Evolutionary conservation across 139 green algal genomes (phyloP), one percentile per base, ranked within the genome.

Genomic region (Chlamydomonas incerta): DNA sequence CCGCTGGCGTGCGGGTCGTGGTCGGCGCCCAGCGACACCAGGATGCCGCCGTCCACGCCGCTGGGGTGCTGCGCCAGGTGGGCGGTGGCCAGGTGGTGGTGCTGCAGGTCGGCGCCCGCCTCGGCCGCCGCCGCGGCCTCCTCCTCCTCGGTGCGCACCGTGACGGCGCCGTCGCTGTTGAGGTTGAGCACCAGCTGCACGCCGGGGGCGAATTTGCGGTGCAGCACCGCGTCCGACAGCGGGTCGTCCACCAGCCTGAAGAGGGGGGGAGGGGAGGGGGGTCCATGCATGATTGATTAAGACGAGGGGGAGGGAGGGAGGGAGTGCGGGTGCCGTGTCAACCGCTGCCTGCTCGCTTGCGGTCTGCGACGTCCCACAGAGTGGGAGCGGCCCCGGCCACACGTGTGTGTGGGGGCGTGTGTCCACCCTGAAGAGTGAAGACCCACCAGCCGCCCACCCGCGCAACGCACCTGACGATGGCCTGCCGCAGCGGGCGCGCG

Each of bases 401-500:
- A n/a, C n/a, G n/a, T n/a, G n/a, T n/a, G n/a, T n/a, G n/a, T n/a
- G n/a, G n/a, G n/a, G n/a, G n/a, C n/a, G n/a, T n/a, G n/a, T n/a
- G n/a, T n/a, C n/a, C n/a, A n/a, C n/a, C n/a, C n/a, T n/a, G n/a
- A n/a, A n/a, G n/a, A n/a, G n/a, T n/a, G n/a, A n/a, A n/a, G n/a
- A n/a, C n/a, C n/a, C n/a, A n/a, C n/a, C n/a, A n/a, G n/a, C n/a
- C n/a, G n/a, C n/a, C n/a, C 41, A 50, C 41, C 41, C 41, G 8
- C 41, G 8, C 41, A 50, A 50, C 5, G 41, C 41, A 83, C 77
- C 77, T n/a, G 9, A 95, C 92, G 70, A 96, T 90, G 74, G 91
- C 94, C 63, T 95, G 90, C 15, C 95, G 89, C 87, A 98, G 88
- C 52, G 96, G 95, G 23, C 95, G 86, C 35, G 92, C 95, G 34